phyloP scores from a whole-genome alignment of 345 rosid species.

The Euphorbia lathyris region DNA sequence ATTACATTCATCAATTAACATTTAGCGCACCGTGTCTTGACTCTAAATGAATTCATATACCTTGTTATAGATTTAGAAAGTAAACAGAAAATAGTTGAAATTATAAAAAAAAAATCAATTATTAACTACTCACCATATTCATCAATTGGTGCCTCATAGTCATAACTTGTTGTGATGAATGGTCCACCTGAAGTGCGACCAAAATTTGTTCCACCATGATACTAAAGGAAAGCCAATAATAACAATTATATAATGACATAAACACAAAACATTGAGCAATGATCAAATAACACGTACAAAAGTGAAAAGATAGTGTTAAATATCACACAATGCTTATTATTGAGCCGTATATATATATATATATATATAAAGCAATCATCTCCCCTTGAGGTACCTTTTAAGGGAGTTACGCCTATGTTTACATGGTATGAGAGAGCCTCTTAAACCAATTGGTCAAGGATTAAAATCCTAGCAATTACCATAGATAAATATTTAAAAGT shows the following conservation, averaged over 20 bases:
- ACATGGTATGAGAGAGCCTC: too few species aligned
- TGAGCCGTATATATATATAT: too few species aligned
- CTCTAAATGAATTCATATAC: not conserved
- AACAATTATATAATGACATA: not conserved
- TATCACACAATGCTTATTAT: too few species aligned
- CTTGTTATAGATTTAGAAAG: not conserved
- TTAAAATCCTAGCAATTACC: too few species aligned
- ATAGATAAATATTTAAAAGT: too few species aligned
- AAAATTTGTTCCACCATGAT: slow-evolving; percentile 97
- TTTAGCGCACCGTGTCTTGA: not conserved
- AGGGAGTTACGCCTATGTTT: too few species aligned
- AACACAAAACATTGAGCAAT: not conserved
- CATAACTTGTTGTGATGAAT: slow-evolving; percentile 93
- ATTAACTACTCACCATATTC: slow-evolving; percentile 69
- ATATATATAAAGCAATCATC: too few species aligned
- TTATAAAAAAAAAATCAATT: not conserved
- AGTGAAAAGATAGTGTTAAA: not conserved
- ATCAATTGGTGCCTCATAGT: slow-evolving; percentile 97
- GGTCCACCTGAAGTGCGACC: slow-evolving; percentile 97
- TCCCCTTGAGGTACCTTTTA: too few species aligned
- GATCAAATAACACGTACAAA: not conserved
- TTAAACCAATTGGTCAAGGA: too few species aligned
- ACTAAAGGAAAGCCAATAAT: slow-evolving; percentile 37
- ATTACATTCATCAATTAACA: not conserved
- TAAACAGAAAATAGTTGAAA: slow-evolving; percentile 1